phyloP scores from a whole-genome alignment of 2,329 filamentous ascomycete species.

The Venturia oleaginea region DNA sequence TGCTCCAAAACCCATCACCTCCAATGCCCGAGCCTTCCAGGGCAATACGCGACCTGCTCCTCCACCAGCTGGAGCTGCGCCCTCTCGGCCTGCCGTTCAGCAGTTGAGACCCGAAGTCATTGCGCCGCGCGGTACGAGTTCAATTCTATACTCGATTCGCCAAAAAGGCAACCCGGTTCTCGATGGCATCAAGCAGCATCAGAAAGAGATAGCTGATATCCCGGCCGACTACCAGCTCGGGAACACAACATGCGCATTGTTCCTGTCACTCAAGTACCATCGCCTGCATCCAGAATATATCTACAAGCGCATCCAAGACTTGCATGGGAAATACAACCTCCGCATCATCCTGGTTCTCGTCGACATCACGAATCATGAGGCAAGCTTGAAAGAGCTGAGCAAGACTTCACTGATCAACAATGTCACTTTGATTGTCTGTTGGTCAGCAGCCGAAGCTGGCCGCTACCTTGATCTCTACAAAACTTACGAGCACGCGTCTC shows the following conservation, averaged over 20 bases:
- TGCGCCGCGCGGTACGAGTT: constrained; percentile 55
- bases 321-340: constrained; percentile 79
- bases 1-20: neutral
- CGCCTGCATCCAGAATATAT: constrained; percentile 96
- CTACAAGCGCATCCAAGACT: constrained; percentile 77
- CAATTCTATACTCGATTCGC: constrained; percentile 81
- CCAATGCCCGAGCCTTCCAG: constrained; percentile 9
- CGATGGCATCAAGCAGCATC: constrained; percentile 66
- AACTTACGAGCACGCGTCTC: constrained; percentile 79
- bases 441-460: constrained; percentile 87
- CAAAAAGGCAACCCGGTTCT: constrained; percentile 95
- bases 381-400: constrained; percentile 76
- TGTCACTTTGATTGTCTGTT: constrained; percentile 83
- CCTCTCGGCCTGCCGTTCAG: constrained; percentile 40
- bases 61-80: neutral
- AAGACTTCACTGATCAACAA: constrained; percentile 92
- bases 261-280: constrained; percentile 93
- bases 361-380: constrained; percentile 91
- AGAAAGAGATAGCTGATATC: constrained; percentile 98
- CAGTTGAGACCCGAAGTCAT: constrained; percentile 88
- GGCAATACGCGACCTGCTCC: neutral
- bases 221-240: constrained; percentile 88
- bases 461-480: constrained; percentile 95
- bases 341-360: constrained; percentile 85
- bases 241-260: constrained; percentile 78